These are phyloP conservation scores for Aureobasidium zeae DNA, from an alignment of 2,329 filamentous ascomycete species.

Conservation along the genomic window DNA sequence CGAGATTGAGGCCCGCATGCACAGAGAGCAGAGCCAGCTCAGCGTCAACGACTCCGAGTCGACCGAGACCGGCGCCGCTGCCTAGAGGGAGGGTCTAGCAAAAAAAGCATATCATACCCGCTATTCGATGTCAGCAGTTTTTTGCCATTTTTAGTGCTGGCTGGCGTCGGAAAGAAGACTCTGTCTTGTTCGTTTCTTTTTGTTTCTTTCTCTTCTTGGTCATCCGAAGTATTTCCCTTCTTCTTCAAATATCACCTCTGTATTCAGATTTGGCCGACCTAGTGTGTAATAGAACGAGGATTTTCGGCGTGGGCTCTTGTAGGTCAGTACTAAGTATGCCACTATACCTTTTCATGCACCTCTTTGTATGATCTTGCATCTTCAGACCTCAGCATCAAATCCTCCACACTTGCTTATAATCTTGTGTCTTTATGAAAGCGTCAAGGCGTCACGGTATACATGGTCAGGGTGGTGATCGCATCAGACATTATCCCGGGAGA, in stretches of 20 bases:
- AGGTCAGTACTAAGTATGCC: no score
- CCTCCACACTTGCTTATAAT: no score
- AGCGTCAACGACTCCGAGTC: constrained; percentile 18
- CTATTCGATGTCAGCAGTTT: no score
- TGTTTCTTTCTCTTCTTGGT: constrained; percentile 11
- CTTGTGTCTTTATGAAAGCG: no score
- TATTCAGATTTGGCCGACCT: constrained; percentile 13
- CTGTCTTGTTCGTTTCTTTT: constrained; percentile 6
- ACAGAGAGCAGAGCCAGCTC: constrained; percentile 43
- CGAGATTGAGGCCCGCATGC: constrained; percentile 97
- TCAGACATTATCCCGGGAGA: no score
- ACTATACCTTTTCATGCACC: no score
- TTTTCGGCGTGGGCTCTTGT: no score
- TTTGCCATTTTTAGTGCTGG: no score
- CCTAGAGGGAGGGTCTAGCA: neutral
- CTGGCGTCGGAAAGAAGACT: neutral
- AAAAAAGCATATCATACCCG: constrained; percentile 2
- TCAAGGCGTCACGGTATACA: no score
- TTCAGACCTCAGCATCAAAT: no score
- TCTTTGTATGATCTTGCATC: no score
- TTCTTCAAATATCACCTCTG: constrained; percentile 18
- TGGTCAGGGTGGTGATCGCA: no score
- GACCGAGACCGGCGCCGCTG: constrained; percentile 19
- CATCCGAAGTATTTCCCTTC: constrained; percentile 16
- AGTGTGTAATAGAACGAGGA: constrained; percentile 16